Evolutionary conservation across 495 filamentous ascomycete genomes (phyloP).

Genomic region (Hypoxylon intermedium): DNA sequence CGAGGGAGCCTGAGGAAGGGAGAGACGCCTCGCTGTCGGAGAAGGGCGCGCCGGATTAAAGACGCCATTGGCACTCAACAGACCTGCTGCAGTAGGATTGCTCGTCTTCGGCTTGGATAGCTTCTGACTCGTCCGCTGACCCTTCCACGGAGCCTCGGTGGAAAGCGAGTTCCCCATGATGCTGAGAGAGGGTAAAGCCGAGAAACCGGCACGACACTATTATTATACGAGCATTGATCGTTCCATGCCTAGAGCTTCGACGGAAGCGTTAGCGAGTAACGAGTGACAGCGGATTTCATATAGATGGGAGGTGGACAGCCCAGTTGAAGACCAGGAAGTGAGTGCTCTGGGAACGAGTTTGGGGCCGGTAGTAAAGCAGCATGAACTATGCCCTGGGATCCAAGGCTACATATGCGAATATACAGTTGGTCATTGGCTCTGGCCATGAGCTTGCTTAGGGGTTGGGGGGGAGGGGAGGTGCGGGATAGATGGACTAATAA

Average conservation of each 20-base stretch:
- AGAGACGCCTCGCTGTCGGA: slow-evolving; percentile 40
- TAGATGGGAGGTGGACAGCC: not conserved
- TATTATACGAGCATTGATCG: slow-evolving; percentile 50
- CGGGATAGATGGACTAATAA: slow-evolving; percentile 27
- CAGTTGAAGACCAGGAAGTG: not conserved
- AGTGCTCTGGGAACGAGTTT: slow-evolving; percentile 5
- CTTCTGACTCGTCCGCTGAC: slow-evolving; percentile 48
- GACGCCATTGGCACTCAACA: slow-evolving; percentile 48
- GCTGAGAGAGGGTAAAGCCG: slow-evolving; percentile 30
- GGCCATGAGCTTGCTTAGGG: slow-evolving; percentile 1
- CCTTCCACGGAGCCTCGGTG: slow-evolving; percentile 47
- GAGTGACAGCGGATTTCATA: slow-evolving; percentile 13
- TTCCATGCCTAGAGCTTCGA: slow-evolving; percentile 49
- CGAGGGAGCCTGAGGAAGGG: slow-evolving; percentile 34
- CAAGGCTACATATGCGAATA: slow-evolving; percentile 22
- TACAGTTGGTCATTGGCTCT: slow-evolving; percentile 5
- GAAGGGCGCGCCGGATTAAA: slow-evolving; percentile 38
- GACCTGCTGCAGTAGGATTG: slow-evolving; percentile 53
- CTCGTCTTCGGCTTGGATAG: slow-evolving; percentile 57
- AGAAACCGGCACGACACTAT: slow-evolving; percentile 38
- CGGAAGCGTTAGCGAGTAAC: slow-evolving; percentile 24
- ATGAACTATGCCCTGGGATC: slow-evolving; percentile 21
- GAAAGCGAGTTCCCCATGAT: slow-evolving; percentile 58
- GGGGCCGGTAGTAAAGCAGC: slow-evolving; percentile 21
- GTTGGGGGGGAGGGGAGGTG: slow-evolving; percentile 29